Evolutionary conservation across 78 protist genomes (phyloP).

Genomic region (Speleostelium caveatum): DNA sequence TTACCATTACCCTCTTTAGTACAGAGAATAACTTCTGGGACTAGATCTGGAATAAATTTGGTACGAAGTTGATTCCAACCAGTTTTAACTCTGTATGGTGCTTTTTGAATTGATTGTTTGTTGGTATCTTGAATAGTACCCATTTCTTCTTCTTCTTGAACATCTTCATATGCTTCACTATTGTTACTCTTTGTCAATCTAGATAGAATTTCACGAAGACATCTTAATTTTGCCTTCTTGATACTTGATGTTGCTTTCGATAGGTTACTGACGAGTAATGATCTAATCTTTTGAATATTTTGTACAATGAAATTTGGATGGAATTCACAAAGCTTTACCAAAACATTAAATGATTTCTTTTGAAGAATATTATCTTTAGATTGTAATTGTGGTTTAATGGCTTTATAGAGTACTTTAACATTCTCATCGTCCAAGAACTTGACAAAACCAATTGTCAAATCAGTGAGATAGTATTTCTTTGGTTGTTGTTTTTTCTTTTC

Average conservation of each 20-base stretch:
- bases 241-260: conserved; percentile 41
- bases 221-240: conserved; percentile 32
- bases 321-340: conserved; percentile 33
- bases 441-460: conserved; percentile 71
- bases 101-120: background rate
- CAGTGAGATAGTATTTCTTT: conserved; percentile 65
- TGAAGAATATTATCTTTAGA: conserved; percentile 39
- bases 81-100: background rate
- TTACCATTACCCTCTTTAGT: conserved; percentile 55
- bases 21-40: conserved; percentile 64
- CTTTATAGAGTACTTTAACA: conserved; percentile 40
- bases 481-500: conserved; percentile 13
- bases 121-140: background rate
- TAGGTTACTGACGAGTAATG: conserved; percentile 24
- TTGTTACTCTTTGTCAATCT: background rate
- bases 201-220: conserved; percentile 18
- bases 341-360: conserved; percentile 54
- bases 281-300: conserved; percentile 21
- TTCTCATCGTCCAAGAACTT: conserved; percentile 46
- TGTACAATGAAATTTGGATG: conserved; percentile 42
- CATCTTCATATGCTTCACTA: background rate
- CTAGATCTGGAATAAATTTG: conserved; percentile 51
- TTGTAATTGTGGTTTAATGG: conserved; percentile 58
- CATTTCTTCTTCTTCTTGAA: background rate
- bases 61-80: conserved; percentile 55